phyloP scores from a whole-genome alignment of 2,329 filamentous ascomycete genomes.

The Penicillium sp. region DNA sequence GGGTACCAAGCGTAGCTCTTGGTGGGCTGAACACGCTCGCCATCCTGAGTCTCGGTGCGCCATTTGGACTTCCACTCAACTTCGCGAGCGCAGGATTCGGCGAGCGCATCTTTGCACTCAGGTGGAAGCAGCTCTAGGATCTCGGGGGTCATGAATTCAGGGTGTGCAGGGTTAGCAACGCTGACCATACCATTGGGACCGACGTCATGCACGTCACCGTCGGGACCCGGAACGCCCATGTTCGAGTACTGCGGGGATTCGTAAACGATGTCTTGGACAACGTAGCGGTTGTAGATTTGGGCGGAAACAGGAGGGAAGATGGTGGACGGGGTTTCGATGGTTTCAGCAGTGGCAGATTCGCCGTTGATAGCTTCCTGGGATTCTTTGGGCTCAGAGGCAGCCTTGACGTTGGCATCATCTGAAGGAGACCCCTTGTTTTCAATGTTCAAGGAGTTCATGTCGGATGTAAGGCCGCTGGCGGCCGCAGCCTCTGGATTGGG shows the following conservation, averaged over 20 bases:
- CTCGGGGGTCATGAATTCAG: conserved; percentile 42
- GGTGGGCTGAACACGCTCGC: conserved; percentile 34
- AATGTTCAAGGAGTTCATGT: conserved; percentile 37
- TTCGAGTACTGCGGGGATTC: conserved; percentile 61
- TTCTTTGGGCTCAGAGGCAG: conserved; percentile 6
- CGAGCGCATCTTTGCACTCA: conserved; percentile 70
- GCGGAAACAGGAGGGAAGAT: conserved; percentile 59
- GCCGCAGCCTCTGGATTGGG: conserved; percentile 37
- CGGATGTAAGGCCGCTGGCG: conserved; percentile 32
- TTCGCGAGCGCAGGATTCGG: conserved; percentile 67
- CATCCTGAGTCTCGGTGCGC: conserved; percentile 67
- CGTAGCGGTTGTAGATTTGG: conserved; percentile 62
- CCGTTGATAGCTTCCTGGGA: neutral
- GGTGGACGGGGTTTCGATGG: conserved; percentile 21
- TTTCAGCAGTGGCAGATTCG: conserved; percentile 2
- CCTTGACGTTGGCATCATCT: conserved; percentile 14
- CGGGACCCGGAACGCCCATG: conserved; percentile 59
- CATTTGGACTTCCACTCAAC: conserved; percentile 72
- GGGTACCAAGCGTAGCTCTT: conserved; percentile 46
- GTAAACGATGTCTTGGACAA: conserved; percentile 63
- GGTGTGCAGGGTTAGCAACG: conserved; percentile 34
- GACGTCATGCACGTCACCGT: conserved; percentile 42
- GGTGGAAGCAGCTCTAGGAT: conserved; percentile 47
- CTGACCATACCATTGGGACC: conserved; percentile 46
- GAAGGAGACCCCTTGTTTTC: conserved; percentile 27